Base-by-base conservation (phyloP, 1,139 yeast species). In the Hansenula lynferdii region DNA sequence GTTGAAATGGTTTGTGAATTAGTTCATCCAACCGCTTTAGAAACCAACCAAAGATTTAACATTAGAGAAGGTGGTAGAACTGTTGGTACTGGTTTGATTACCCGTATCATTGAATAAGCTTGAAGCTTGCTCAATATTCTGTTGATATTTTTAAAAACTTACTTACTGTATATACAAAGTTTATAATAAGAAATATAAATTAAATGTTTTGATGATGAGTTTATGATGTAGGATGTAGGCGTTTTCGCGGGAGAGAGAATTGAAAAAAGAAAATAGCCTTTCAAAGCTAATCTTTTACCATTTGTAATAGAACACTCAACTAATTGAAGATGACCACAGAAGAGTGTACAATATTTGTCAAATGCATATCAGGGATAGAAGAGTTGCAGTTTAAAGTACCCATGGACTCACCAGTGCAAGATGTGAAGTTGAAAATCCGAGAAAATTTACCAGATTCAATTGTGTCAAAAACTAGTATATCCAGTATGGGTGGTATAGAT, bases 11-110 rank as follows among this genome's bases (percentile, higher is more conserved):
- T 80, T 58, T 87, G 94, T 62, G 86, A 85, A 62, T 76, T 92
- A 63, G 82, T 85, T 52, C 87, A 80, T 72, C 92, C 96, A 63
- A 86, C 95, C 55, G 96, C 97, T 51, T 64, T 94, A 53, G 98
- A 92, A 75, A 82, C 84, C 58, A 95, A 95, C 67, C 96, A 89
- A 75, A 86, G 97, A 71, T 92, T 92, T 84, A 92, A 92, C 80
- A 78, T 92, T 65, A 94, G 99, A 81, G 99, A 92, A 75, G 97
- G 98, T 72, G 97, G 97, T 65, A 86, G 83, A 73, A 92, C 98
- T 50, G 97, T 92, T 54, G 98, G 97, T 68, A 92, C 98, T 56
- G 98, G 98, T 74, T 74, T 92, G 72, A 80, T 92, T 57, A 92
- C 98, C 59, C 84, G 96, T 72, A 84, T 92, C 67, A 68, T 87